Percentiles rank a stretch among this genome's conserved stretches.
Conservation (phyloP, 2,329 filamentous ascomycete genomes). For the Colletotrichum destructivum region DNA sequence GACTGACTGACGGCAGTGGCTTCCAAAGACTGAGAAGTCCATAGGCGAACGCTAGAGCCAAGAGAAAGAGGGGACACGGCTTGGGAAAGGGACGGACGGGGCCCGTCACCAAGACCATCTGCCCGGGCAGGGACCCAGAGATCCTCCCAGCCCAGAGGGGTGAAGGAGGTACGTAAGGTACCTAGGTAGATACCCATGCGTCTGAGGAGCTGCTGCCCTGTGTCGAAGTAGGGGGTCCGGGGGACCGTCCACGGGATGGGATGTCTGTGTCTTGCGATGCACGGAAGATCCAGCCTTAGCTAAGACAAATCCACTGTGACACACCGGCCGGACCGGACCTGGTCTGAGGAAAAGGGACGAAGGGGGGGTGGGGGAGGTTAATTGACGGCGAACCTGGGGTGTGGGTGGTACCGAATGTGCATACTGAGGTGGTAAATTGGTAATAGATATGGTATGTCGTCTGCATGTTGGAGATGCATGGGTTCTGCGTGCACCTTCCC, state of each 20-base stretch:
- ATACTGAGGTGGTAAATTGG: background rate
- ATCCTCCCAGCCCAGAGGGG: too few relatives aligned
- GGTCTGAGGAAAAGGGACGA: conserved; percentile 2
- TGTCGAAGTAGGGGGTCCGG: background rate
- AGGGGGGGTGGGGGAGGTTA: background rate
- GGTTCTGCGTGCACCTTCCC: conserved; percentile 24
- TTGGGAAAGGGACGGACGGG: background rate
- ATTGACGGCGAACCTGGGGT: conserved; percentile 16
- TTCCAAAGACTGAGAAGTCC: conserved; percentile 6
- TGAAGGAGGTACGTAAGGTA: too few relatives aligned
- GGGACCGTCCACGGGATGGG: background rate
- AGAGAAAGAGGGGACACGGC: background rate
- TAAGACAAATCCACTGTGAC: conserved; percentile 24
- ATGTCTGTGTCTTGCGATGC: conserved; percentile 10
- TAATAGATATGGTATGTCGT: background rate
- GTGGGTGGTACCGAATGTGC: conserved; percentile 30
- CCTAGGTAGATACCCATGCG: background rate
- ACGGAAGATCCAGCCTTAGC: conserved; percentile 34
- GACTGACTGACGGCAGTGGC: background rate
- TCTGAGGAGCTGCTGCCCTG: conserved; percentile 9
- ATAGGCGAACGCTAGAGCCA: background rate
- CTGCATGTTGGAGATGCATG: conserved; percentile 2
- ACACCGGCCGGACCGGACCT: conserved; percentile 15
- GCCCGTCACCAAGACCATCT: conserved; percentile 14
- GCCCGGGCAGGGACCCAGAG: conserved; percentile 2